Evolutionary conservation across 306 rosid species (phyloP).

Genomic region (Acacia confusa): DNA sequence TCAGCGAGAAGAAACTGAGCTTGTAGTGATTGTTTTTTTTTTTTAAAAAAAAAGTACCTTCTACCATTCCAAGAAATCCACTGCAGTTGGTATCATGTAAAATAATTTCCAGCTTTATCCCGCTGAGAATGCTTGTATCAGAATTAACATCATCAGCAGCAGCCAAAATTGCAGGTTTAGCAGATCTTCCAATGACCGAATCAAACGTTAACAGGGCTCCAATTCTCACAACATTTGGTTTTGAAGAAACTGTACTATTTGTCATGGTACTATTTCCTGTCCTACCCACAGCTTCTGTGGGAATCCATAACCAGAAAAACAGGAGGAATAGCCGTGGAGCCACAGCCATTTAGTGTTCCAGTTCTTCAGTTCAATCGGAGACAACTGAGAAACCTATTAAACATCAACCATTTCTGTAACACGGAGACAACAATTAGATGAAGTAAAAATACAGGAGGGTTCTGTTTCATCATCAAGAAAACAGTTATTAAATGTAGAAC

Average conservation of each 20-base stretch:
- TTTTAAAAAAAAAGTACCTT: slow-evolving; percentile 44
- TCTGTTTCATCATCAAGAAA: background rate
- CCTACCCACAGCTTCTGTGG: slow-evolving; percentile 48
- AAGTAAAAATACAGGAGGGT: slow-evolving; percentile 2
- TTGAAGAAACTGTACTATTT: slow-evolving; percentile 46
- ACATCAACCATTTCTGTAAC: slow-evolving; percentile 31
- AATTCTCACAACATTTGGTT: slow-evolving; percentile 53
- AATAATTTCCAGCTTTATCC: slow-evolving; percentile 38
- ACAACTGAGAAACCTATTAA: slow-evolving; percentile 38
- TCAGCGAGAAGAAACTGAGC: slow-evolving; percentile 1
- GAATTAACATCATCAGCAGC: slow-evolving; percentile 69
- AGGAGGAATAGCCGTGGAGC: slow-evolving; percentile 34
- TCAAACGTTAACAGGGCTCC: slow-evolving; percentile 71
- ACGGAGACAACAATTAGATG: slow-evolving; percentile 30
- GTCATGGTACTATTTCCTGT: slow-evolving; percentile 28
- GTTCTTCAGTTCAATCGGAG: slow-evolving; percentile 35
- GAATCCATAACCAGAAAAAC: slow-evolving; percentile 54
- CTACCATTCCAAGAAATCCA: slow-evolving; percentile 72
- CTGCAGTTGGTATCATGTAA: slow-evolving; percentile 77
- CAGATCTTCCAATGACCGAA: slow-evolving; percentile 77
- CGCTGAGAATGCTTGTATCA: slow-evolving; percentile 55
- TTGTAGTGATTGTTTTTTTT: background rate
- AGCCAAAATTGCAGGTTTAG: slow-evolving; percentile 52
- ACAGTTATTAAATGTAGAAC: background rate
- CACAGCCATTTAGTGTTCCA: slow-evolving; percentile 25